Base-by-base conservation (phyloP, 1,139 yeast species). In the Blastobotrys petasosporus region DNA sequence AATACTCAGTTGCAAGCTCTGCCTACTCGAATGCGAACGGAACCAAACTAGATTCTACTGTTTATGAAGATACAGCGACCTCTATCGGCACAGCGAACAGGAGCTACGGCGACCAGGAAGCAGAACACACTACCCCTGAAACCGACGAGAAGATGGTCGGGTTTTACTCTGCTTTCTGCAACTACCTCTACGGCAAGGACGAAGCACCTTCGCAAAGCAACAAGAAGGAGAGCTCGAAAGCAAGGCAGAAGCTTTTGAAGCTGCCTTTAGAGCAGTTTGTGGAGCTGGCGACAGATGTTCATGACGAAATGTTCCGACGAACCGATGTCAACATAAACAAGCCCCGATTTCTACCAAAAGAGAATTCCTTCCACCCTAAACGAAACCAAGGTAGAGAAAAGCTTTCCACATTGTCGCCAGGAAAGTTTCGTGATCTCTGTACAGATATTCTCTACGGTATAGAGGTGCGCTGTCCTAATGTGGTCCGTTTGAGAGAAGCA, bases 381-480 rank as follows among this genome's bases (percentile, higher is more conserved):
- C 76, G 98, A 60, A 94, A 94, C 64, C 95, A 88, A 65, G 98
- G 98, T 2, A 77, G 99, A 57, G 90, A 86, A 62, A 92, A 90
- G 66, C 74, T 94, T 54, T 85, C 97, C 2, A 79, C 87, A 38
- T 75, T 94, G 51, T 94, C 96, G 1, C 81, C 82, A 47, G 67
- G 82, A 9, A 69, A 97, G 50, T 92, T 92, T 67, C 82, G 82
- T 59, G 98, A 92, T 63, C 76, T 94, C 61, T 95, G 88, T 10
- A 82, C 85, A 47, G 99, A 94, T 64, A 90, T 92, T 39, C 71
- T 85, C 41, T 85, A 71, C 62, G 99, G 94, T 64, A 85, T 90
- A 42, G 88, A 84, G 59, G 76, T 96, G 59, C 73, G 98, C 20
- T 54, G 50, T 34, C 60, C 60, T 3, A 37, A 37, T 23, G 45